Percentiles rank a stretch among this genome's conserved stretches.
Conservation (phyloP, 345 rosid genomes). For the Rhizophora apiculata region DNA sequence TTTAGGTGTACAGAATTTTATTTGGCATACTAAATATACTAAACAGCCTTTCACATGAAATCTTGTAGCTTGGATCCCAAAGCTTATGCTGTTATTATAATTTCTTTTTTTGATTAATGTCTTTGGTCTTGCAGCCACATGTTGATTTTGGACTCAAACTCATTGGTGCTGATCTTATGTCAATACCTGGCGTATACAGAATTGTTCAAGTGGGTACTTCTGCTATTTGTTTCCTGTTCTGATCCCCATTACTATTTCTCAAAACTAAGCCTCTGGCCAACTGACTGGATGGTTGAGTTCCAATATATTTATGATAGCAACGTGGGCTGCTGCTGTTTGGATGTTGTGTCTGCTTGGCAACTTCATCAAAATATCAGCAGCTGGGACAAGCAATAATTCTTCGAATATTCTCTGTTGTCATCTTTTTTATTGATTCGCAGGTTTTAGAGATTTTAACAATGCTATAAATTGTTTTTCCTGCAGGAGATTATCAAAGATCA, state of each 20-base stretch:
- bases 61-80: neutral
- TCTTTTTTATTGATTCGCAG: neutral
- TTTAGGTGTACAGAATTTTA: neutral
- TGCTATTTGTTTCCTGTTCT: neutral
- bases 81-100: too few relatives aligned
- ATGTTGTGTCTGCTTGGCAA: too few relatives aligned
- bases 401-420: neutral
- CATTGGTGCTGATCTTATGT: constrained; percentile 94
- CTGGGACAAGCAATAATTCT: too few relatives aligned
- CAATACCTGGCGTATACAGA: constrained; percentile 93
- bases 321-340: too few relatives aligned
- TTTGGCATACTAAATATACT: neutral
- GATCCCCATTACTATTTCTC: neutral
- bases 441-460: too few relatives aligned
- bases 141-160: constrained; percentile 94
- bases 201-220: constrained; percentile 64
- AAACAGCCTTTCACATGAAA: neutral
- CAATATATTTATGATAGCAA: neutral
- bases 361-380: too few relatives aligned
- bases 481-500: constrained; percentile 95
- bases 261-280: neutral
- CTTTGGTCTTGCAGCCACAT: constrained; percentile 66
- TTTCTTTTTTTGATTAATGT: constrained; percentile 9
- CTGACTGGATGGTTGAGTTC: neutral
- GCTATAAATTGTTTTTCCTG: constrained; percentile 1